Evolutionary conservation across 768 basidiomycete genomes (phyloP).

Genomic region (Rhodotorula paludigena): DNA sequence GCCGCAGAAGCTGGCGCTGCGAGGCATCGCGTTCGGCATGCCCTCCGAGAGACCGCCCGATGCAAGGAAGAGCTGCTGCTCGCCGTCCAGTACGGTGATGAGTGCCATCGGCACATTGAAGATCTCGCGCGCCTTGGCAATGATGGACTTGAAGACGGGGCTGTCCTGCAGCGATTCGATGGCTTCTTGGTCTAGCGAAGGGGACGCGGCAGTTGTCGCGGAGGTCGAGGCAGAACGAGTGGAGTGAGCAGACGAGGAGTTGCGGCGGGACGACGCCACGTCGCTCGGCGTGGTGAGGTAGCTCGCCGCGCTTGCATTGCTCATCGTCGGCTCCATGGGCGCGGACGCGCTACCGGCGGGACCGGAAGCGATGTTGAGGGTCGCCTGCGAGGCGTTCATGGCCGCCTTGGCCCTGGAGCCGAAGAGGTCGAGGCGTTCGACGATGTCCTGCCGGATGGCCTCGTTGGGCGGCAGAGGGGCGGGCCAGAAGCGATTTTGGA

Average conservation of each 20-base stretch:
- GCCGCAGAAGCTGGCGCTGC: conserved; percentile 38
- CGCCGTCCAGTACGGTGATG: conserved; percentile 38
- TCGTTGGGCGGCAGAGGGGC: conserved; percentile 33
- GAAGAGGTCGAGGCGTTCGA: conserved; percentile 37
- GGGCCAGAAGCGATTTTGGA: conserved; percentile 6
- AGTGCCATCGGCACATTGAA: conserved; percentile 13
- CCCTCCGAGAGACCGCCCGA: conserved; percentile 34
- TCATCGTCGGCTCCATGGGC: background rate
- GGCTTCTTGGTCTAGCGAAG: background rate
- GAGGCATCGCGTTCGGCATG: conserved; percentile 29
- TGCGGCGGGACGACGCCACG: background rate
- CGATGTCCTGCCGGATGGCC: conserved; percentile 29
- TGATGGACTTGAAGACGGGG: conserved; percentile 30
- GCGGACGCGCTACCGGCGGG: background rate
- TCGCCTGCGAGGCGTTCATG: background rate
- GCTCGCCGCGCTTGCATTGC: background rate
- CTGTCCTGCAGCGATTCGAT: conserved; percentile 17
- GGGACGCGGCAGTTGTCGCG: background rate
- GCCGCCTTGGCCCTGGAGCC: conserved; percentile 24
- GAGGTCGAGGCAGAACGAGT: background rate
- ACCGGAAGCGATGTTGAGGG: conserved; percentile 12
- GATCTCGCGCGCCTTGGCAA: conserved; percentile 14
- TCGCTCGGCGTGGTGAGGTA: conserved; percentile 2
- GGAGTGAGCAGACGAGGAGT: conserved; percentile 5
- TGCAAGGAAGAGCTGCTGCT: conserved; percentile 40